Evolutionary conservation across 2,329 filamentous ascomycete species (phyloP), one percentile per base, ranked within the genome.

Genomic region (Ceratocystis huliohia): DNA sequence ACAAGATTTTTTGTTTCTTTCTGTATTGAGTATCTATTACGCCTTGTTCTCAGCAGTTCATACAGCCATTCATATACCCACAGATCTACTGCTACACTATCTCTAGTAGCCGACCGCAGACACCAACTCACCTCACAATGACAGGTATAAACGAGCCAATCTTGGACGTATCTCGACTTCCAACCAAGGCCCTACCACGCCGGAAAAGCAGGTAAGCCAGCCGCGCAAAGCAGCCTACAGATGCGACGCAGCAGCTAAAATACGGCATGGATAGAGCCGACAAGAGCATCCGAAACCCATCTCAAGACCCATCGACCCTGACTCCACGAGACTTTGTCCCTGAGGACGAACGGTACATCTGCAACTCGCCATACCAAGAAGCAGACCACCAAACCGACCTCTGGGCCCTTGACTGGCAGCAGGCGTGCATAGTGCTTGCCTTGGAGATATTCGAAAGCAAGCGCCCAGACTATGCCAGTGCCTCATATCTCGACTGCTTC

Each of bases 331-430:
- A 67, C 50, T 50, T 67, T 30, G 44, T 67, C 20, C 22, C 41
- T n/a, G 50, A 63, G 22, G 57, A 64, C 46, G 64, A 68, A 33
- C 71, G 74, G 69, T 77, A 74, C 71, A 76, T 94, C 57, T 78
- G 88, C 50, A 81, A 86, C 69, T 96, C 91, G 0, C 91, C 91
- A 0, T 96, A 96, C 74, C 83, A 84, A 8, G 84, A 86, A 53
- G 74, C 78, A 33, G 78, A 82, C 2, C 91, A 96, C 74, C 83
- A 89, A 62, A 83, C 96, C 44, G 84, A 92, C 73, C 80, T 96
- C 67, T 75, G 79, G 59, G 84, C 80, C 2, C 79, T 96, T 5
- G 81, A 88, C 69, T 76, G 76, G 0, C 82, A 89, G 69, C 86
- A 86, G 69, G 82, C 80, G 8, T 79, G 95, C 64, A 79, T 96